Evolutionary conservation across 2,329 filamentous ascomycete species (phyloP).

Genomic region (Cladosporium halotolerans): DNA sequence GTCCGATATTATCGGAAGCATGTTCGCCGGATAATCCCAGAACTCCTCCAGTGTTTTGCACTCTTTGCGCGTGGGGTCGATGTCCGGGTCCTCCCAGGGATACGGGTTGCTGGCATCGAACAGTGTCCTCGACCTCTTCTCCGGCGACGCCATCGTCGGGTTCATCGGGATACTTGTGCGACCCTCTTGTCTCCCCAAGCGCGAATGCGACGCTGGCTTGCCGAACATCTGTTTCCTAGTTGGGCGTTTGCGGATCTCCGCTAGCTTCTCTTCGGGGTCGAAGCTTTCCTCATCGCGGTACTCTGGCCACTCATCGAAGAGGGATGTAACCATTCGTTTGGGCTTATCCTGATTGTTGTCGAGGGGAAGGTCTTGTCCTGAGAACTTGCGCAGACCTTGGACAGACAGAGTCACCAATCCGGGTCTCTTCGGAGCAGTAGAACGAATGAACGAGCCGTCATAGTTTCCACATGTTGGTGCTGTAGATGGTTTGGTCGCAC

Average conservation of each 20-base stretch:
- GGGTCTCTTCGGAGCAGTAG: background rate
- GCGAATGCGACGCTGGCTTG: slow-evolving; percentile 13
- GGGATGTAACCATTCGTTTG: slow-evolving; percentile 4
- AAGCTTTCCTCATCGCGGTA: slow-evolving; percentile 14
- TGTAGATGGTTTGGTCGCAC: too few species aligned
- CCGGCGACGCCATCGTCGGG: background rate
- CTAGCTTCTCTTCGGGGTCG: slow-evolving; percentile 50
- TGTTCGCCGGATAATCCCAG: slow-evolving; percentile 16
- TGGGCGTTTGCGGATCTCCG: slow-evolving; percentile 42
- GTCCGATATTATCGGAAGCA: slow-evolving; percentile 19
- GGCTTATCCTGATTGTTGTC: background rate
- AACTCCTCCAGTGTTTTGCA: slow-evolving; percentile 18
- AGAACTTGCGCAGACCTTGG: background rate
- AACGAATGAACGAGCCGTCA: too few species aligned
- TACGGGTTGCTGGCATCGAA: slow-evolving; percentile 17
- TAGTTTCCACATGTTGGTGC: too few species aligned
- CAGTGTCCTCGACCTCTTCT: slow-evolving; percentile 8
- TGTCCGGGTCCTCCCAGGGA: slow-evolving; percentile 5
- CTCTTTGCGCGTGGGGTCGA: slow-evolving; percentile 2
- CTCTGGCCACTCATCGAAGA: slow-evolving; percentile 24
- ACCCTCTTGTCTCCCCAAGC: background rate
- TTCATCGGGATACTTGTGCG: background rate
- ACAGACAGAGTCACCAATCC: background rate
- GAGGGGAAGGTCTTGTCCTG: background rate
- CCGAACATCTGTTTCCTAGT: slow-evolving; percentile 31